These are phyloP conservation scores for Narthecium ossifragum DNA, from an alignment of 106 monocot genomes.

Conservation along the genomic window DNA sequence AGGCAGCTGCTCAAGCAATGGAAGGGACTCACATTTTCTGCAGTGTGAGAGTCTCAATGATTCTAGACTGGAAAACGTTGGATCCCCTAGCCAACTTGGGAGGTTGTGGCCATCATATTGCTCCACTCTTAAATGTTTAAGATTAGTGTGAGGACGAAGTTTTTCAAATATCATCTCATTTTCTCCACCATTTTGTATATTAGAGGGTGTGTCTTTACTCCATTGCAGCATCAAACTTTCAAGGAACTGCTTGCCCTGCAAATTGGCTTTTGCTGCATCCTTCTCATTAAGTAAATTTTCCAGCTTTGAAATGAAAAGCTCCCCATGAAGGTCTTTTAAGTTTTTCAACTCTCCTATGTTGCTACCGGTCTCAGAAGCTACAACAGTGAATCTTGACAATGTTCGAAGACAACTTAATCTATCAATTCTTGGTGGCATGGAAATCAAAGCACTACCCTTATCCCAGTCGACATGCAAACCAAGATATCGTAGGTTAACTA, in stretches of 20 bases:
- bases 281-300: conserved; percentile 26
- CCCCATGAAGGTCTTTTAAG: conserved; percentile 25
- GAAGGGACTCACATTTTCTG: no score
- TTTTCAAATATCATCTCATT: conserved; percentile 20
- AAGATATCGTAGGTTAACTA: conserved; percentile 47
- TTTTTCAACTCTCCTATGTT: conserved; percentile 27
- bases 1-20: no score
- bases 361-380: conserved; percentile 17
- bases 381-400: conserved; percentile 37
- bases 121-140: conserved; percentile 19
- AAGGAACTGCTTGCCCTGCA: conserved; percentile 22
- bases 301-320: conserved; percentile 49
- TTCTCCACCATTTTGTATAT: neutral
- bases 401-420: conserved; percentile 33
- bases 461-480: conserved; percentile 29
- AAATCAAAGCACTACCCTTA: conserved; percentile 12
- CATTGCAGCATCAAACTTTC: conserved; percentile 21
- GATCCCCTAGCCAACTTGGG: conserved; percentile 22
- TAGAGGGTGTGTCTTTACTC: neutral
- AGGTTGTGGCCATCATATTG: conserved; percentile 18
- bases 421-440: conserved; percentile 37
- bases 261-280: conserved; percentile 24
- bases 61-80: conserved; percentile 14
- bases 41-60: conserved; percentile 17
- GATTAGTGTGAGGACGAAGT: conserved; percentile 18